Base-by-base conservation (phyloP, 2,329 filamentous ascomycete genomes). In the Fusarium tuaranense region DNA sequence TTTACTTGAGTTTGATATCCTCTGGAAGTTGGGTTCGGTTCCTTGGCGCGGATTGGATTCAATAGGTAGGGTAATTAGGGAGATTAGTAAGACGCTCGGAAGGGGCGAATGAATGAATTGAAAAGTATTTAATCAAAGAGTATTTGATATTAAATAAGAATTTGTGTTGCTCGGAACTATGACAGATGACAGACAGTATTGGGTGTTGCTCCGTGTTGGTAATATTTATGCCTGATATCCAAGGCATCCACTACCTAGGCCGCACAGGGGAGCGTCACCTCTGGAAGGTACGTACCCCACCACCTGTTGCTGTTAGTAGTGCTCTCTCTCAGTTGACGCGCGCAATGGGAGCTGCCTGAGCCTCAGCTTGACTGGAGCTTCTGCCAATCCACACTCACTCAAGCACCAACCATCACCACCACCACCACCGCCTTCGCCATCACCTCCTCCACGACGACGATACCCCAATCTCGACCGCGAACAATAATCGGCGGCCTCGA, bases 291-390 rank as follows among this genome's bases (percentile, higher is more conserved):
- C 73, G 71, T 76, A 72, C 48, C 48, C 22, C 55, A 65, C 57
- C 27, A 22, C 44, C 59, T 44, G 7, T 2, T 41, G 16, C 57
- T 62, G 57, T 25, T 9, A 36, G 46, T 8, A 25, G 48, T 41
- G 36, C 44, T 58, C 63, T 64, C 39, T 58, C 63, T 64, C 39
- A 76, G 78, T 79, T 84, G 83, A 85, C 84, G 82, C 84, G 83
- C 83, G 83, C 82, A 80, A 80, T 77, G 75, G 79, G 80, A 85
- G 84, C 83, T 85, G 84, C 84, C 84, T 85, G 84, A 82, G 81
- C 79, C 80, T 71, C 63, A 74, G 65, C 71, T 71, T 74, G 70
- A 72, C 74, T 48, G 75, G 74, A 76, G 74, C 74, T 79, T 62
- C 73, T 69, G 67, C 67, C 61, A 65, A 68, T 60, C 67, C 71